Evolutionary conservation across 345 rosid genomes (phyloP), one percentile per base, ranked within the genome.

Genomic region (Salix brachista): DNA sequence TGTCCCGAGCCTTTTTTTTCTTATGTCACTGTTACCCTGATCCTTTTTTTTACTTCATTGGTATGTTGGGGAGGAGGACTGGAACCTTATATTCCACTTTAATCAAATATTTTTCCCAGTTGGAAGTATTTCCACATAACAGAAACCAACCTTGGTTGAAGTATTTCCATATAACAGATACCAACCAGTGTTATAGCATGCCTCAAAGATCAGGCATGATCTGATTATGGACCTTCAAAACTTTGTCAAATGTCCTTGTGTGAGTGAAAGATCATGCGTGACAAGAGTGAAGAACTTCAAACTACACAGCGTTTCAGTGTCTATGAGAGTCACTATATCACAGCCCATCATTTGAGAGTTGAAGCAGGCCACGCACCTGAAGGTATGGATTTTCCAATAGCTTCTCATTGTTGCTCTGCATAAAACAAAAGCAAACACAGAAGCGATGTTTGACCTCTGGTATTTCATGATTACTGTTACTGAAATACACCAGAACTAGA

Each of bases 341-440:
- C 17, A 80, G 66, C 61, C 84, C 84, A 74, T 77, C 77, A 52
- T 81, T 81, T 81, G 81, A 77, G 26, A 96, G 81, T 84, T 96
- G 96, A 84, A 93, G 94, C 81, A 96, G 88, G 86, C 99, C 98
- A 25, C 92, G 90, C 92, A 96, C 93, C 90, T 96, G 99, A 85
- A 96, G 92, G 81, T 93, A 96, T 26, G 97, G 98, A 80, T 96
- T 96, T 85, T 96, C 97, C 86, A 96, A 85, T 77, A 96, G 83
- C 82, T 93, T 93, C 84, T 96, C 99, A 56, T 96, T 96, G 86
- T 96, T 96, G 89, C 97, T 96, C 99, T 93, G 91, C 78, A 81
- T 32, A 78, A 68, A 80, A 67, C 70, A 80, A 58, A 34, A 72
- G 17, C 42, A 65, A 78, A 65, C 25, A 69, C 52, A 21, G 54